phyloP scores from a whole-genome alignment of 1,139 yeast genomes.

The Zygoascus hellenicus region DNA sequence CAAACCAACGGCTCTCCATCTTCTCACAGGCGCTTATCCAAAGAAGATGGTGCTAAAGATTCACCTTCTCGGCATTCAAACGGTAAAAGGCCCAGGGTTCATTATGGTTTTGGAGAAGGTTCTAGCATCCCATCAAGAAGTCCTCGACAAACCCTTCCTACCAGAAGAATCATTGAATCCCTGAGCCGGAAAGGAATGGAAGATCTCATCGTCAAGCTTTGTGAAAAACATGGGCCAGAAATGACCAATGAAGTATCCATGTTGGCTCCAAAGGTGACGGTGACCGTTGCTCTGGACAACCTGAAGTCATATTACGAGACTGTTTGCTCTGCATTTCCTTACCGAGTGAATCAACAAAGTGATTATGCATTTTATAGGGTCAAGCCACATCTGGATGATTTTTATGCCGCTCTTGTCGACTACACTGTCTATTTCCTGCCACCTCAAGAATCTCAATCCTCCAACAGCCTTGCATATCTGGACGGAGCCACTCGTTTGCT shows the following conservation, averaged over 20 bases:
- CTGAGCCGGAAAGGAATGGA: constrained; percentile 54
- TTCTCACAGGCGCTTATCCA: neutral
- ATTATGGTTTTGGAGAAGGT: constrained; percentile 1
- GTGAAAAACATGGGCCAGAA: constrained; percentile 55
- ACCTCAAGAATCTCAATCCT: constrained; percentile 57
- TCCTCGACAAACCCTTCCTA: constrained; percentile 40
- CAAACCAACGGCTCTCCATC: neutral
- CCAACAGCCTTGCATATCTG: constrained; percentile 59
- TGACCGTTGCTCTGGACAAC: constrained; percentile 46
- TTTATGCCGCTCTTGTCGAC: constrained; percentile 71
- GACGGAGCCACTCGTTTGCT: constrained; percentile 61
- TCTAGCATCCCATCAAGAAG: constrained; percentile 13
- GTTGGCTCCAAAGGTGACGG: constrained; percentile 55
- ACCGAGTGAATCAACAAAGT: constrained; percentile 62
- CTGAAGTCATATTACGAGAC: constrained; percentile 44
- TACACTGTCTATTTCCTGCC: constrained; percentile 75
- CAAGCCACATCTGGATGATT: constrained; percentile 66
- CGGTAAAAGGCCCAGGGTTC: constrained; percentile 21
- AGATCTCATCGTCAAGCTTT: constrained; percentile 46
- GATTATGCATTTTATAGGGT: constrained; percentile 89
- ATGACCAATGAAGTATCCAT: constrained; percentile 46
- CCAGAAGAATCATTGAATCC: constrained; percentile 59
- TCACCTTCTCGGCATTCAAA: too few species aligned
- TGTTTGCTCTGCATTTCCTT: constrained; percentile 56
- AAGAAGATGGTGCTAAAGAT: neutral